A percentile compares a stretch with the other conserved stretches of the same genome.
These are phyloP conservation scores for Dimargaris xerosporica DNA, from an alignment of 192 early-diverging fungal species.

Conservation along the genomic window DNA sequence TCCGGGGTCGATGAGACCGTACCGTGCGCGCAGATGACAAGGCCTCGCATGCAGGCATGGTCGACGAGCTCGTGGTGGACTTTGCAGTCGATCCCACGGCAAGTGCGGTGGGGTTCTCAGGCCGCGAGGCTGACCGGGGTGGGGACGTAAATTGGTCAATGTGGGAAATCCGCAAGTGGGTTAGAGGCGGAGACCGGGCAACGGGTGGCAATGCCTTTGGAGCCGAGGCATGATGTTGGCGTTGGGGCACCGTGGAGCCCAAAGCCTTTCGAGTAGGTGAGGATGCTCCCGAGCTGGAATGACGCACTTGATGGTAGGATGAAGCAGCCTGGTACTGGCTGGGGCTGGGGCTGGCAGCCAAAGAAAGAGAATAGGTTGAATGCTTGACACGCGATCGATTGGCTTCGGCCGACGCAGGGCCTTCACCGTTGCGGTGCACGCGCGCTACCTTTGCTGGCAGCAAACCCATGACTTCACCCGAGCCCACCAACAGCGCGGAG, in stretches of 20 bases:
- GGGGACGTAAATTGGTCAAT: no score
- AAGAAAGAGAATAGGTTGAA: background rate
- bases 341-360: background rate
- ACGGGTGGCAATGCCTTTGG: no score
- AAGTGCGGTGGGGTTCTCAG: background rate
- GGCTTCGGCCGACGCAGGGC: background rate
- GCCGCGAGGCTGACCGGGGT: no score
- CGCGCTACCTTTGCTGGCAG: constrained; percentile 5
- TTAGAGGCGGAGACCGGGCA: no score
- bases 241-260: background rate
- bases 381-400: background rate
- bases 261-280: background rate
- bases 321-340: background rate
- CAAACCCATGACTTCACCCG: background rate
- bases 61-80: background rate
- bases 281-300: background rate
- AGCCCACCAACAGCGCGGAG: background rate
- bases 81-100: background rate
- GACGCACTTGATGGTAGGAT: background rate
- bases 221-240: background rate
- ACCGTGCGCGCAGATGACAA: background rate
- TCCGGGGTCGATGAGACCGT: background rate
- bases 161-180: no score
- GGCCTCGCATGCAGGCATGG: background rate
- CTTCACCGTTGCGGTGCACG: background rate